A percentile compares a stretch with the other conserved stretches of the same genome.
phyloP scores from a whole-genome alignment of 192 early-diverging fungal genomes.

The Podila epicladia region DNA sequence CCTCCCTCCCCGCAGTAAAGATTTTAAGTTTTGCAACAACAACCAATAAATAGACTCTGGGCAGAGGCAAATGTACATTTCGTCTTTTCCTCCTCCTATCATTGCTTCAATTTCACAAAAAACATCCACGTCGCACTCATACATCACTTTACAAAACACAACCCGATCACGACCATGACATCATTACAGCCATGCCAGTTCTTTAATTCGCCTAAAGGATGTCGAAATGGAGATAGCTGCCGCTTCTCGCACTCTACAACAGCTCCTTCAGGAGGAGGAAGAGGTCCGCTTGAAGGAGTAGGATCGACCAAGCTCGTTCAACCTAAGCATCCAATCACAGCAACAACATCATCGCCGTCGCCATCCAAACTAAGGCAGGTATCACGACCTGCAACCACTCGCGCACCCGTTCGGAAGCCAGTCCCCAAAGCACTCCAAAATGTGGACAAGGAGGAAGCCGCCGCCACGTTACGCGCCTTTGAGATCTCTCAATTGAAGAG shows the following conservation, averaged over 20 bases:
- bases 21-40: too few relatives aligned
- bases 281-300: too few relatives aligned
- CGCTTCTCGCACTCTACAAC: slow-evolving; percentile 12
- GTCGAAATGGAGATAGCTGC: slow-evolving; percentile 19
- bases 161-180: neutral
- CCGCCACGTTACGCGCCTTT: slow-evolving; percentile 8
- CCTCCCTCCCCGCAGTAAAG: too few relatives aligned
- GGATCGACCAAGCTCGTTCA: neutral
- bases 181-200: slow-evolving; percentile 10
- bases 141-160: neutral
- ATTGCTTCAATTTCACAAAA: too few relatives aligned
- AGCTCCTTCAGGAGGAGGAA: neutral
- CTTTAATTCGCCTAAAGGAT: slow-evolving; percentile 24
- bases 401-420: slow-evolving; percentile 28
- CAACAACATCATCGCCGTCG: neutral
- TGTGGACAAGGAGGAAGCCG: slow-evolving; percentile 1
- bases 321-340: neutral
- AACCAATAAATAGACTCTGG: too few relatives aligned
- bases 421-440: slow-evolving; percentile 18
- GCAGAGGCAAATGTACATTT: too few relatives aligned
- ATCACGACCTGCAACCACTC: neutral
- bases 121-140: too few relatives aligned
- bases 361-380: neutral
- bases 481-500: slow-evolving; percentile 31
- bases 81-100: too few relatives aligned